Evolutionary conservation across 306 rosid species (phyloP).

Genomic region (Astragalus membranaceus): DNA sequence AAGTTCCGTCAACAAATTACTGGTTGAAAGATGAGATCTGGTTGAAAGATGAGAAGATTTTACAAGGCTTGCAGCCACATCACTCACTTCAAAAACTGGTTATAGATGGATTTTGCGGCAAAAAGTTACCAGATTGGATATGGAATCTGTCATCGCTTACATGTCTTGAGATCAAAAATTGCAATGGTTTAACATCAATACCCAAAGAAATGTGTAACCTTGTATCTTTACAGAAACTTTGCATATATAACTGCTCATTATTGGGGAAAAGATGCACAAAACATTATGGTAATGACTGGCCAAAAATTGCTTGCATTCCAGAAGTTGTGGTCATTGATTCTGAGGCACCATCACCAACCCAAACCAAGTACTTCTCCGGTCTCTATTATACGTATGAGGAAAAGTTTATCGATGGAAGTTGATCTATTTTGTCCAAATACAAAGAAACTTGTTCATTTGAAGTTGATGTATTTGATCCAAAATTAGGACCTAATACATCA

Average conservation of each 20-base stretch:
- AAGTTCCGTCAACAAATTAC: no score
- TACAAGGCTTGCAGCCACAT: slow-evolving; percentile 22
- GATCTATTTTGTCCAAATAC: no score
- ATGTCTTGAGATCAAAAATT: neutral
- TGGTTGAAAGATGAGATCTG: neutral
- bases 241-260: neutral
- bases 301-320: slow-evolving; percentile 13
- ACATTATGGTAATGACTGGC: neutral
- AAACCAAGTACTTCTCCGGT: neutral
- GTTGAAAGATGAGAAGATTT: slow-evolving; percentile 16
- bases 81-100: neutral
- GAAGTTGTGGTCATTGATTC: neutral
- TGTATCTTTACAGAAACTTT: neutral
- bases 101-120: slow-evolving; percentile 5
- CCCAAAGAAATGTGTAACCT: slow-evolving; percentile 5
- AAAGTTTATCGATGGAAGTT: no score
- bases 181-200: neutral
- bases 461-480: no score
- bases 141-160: neutral
- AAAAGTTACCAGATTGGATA: slow-evolving; percentile 23
- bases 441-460: no score
- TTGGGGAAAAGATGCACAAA: neutral
- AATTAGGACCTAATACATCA: no score
- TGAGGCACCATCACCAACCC: no score
- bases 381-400: no score